A percentile compares a stretch with the other conserved stretches of the same genome.
Evolutionary conservation across 2,329 filamentous ascomycete species (phyloP).

Genomic region (Thelonectria discophora): DNA sequence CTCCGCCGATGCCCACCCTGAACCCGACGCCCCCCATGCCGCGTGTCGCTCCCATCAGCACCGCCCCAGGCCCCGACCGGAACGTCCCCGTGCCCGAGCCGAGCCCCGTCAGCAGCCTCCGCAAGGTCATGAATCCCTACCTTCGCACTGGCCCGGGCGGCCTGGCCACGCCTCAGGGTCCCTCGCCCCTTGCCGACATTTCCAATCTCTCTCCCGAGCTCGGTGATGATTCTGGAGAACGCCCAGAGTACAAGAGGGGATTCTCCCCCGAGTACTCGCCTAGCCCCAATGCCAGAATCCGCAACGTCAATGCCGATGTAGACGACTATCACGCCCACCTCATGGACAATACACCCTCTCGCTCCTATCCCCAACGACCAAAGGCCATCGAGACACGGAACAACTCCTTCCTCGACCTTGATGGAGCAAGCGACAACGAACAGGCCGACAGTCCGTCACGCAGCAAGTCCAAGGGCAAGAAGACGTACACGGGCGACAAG

Average conservation of each 20-base stretch:
- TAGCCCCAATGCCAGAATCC: slow-evolving; percentile 75
- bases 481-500: slow-evolving; percentile 14
- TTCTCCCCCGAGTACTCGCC: slow-evolving; percentile 82
- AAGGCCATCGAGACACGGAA: slow-evolving; percentile 47
- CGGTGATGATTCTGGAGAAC: slow-evolving; percentile 31
- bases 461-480: slow-evolving; percentile 27
- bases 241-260: slow-evolving; percentile 58
- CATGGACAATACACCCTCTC: slow-evolving; percentile 47
- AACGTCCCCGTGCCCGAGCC: slow-evolving; percentile 50
- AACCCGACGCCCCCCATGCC: slow-evolving; percentile 54
- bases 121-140: slow-evolving; percentile 88
- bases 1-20: slow-evolving; percentile 66
- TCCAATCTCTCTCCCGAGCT: slow-evolving; percentile 37
- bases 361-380: slow-evolving; percentile 46
- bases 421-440: slow-evolving; percentile 59
- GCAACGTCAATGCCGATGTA: slow-evolving; percentile 64
- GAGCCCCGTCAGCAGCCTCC: slow-evolving; percentile 81
- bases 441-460: slow-evolving; percentile 41
- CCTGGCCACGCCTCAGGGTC: slow-evolving; percentile 40
- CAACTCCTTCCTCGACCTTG: slow-evolving; percentile 62
- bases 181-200: slow-evolving; percentile 39
- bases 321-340: slow-evolving; percentile 36
- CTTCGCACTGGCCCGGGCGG: slow-evolving; percentile 54
- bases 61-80: slow-evolving; percentile 44
- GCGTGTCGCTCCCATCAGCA: slow-evolving; percentile 47